A percentile compares a stretch with the other conserved stretches of the same genome.
These are phyloP conservation scores for Capsella rubella DNA, from an alignment of 441 rosid genomes.

Conservation along the genomic window DNA sequence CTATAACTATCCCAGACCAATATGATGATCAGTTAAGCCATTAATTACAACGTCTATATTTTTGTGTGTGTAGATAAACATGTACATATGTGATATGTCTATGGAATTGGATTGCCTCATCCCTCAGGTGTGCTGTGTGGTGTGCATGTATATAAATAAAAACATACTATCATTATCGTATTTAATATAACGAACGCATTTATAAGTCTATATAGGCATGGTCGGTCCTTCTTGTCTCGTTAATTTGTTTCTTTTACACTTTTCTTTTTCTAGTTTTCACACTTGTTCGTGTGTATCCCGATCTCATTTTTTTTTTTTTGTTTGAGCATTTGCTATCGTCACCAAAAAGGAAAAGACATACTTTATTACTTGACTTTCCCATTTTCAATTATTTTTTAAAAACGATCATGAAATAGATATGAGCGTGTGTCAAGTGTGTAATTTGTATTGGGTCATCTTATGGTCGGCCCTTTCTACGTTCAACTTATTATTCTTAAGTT, in stretches of 20 bases:
- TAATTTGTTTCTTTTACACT: slow-evolving; percentile 24
- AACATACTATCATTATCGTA: slow-evolving; percentile 25
- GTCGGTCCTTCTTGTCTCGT: slow-evolving; percentile 38
- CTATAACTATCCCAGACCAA: slow-evolving; percentile 25
- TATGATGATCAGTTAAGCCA: slow-evolving; percentile 1
- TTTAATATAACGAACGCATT: slow-evolving; percentile 30
- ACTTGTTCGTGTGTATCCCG: slow-evolving; percentile 15
- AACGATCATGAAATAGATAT: background rate
- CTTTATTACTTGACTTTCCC: slow-evolving; percentile 24
- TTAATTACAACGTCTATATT: slow-evolving; percentile 7
- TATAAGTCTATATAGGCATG: slow-evolving; percentile 9
- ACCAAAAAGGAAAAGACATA: background rate
- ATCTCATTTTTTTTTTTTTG: background rate
- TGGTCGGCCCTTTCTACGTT: slow-evolving; percentile 11
- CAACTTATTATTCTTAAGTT: slow-evolving; percentile 13
- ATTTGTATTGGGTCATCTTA: slow-evolving; percentile 1
- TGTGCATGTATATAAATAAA: slow-evolving; percentile 21
- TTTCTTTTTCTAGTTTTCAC: slow-evolving; percentile 19
- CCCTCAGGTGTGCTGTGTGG: slow-evolving; percentile 37
- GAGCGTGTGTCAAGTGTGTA: slow-evolving; percentile 24
- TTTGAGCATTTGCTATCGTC: background rate
- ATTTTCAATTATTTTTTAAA: background rate
- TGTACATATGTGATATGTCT: slow-evolving; percentile 4
- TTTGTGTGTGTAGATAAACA: slow-evolving; percentile 16
- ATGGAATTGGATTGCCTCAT: slow-evolving; percentile 22